Percentiles rank a stretch among this genome's conserved stretches.
Evolutionary conservation across 108 stramenopile species (phyloP).

Genomic region (Mediolabrus comicus): DNA sequence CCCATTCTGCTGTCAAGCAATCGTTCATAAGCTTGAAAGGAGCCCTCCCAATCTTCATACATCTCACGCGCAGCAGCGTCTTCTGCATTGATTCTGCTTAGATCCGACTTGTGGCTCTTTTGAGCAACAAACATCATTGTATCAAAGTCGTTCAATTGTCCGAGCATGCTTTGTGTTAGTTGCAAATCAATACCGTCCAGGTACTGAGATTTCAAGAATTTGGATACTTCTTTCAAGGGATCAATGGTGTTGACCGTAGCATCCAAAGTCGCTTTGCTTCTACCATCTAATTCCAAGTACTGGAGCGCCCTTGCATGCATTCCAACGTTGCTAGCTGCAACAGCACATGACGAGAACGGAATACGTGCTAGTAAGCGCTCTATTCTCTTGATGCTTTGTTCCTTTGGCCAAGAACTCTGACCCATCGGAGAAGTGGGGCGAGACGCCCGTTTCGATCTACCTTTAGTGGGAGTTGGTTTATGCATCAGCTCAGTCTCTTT

Average conservation of each 20-base stretch:
- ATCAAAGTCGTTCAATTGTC: constrained; percentile 73
- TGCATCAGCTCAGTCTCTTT: constrained; percentile 52
- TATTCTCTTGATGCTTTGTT: constrained; percentile 57
- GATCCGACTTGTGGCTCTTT: constrained; percentile 36
- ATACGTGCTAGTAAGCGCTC: constrained; percentile 55
- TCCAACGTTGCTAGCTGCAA: constrained; percentile 69
- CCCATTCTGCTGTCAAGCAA: constrained; percentile 44
- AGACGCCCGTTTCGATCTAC: constrained; percentile 23
- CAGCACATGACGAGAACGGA: constrained; percentile 56
- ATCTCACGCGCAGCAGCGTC: constrained; percentile 66
- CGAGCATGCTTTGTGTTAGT: constrained; percentile 56
- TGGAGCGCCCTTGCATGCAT: constrained; percentile 81
- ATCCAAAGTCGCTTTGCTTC: constrained; percentile 45
- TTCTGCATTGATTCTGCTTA: constrained; percentile 32
- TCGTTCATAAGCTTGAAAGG: constrained; percentile 81
- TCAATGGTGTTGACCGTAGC: constrained; percentile 6
- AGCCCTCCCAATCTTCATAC: constrained; percentile 70
- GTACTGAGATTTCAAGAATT: constrained; percentile 34
- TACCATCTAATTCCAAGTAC: constrained; percentile 70
- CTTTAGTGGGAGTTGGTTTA: constrained; percentile 20
- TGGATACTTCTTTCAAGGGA: background rate
- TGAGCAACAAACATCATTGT: constrained; percentile 63
- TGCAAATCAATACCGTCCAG: constrained; percentile 41
- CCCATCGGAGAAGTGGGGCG: constrained; percentile 1
- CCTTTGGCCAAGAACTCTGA: constrained; percentile 52